Conservation (phyloP, 805 yeast genomes). For the Trichomonascus vanleenenianus region DNA sequence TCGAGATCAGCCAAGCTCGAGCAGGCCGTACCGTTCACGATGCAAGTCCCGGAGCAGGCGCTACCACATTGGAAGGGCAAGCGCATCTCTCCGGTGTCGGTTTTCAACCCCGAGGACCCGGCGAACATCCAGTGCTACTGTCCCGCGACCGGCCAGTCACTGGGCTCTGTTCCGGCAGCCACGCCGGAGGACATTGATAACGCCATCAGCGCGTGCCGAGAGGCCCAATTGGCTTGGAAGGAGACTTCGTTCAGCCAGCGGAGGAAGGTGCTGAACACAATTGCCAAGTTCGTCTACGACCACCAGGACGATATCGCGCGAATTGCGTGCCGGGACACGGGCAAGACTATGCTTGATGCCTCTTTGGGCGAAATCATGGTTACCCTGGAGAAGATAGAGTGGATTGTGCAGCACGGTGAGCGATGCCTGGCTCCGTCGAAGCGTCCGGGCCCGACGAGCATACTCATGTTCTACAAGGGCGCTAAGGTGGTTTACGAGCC, state of each 20-base stretch:
- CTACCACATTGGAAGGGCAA: slow-evolving; percentile 90
- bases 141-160: slow-evolving; percentile 90
- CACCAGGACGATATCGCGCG: slow-evolving; percentile 84
- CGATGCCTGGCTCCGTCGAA: slow-evolving; percentile 56
- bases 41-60: slow-evolving; percentile 62
- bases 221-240: slow-evolving; percentile 48
- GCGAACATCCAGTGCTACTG: slow-evolving; percentile 73
- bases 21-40: slow-evolving; percentile 3
- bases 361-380: slow-evolving; percentile 87
- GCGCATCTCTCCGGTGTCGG: slow-evolving; percentile 56
- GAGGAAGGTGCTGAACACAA: slow-evolving; percentile 60
- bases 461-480: slow-evolving; percentile 80
- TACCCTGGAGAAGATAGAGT: slow-evolving; percentile 83
- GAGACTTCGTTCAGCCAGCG: slow-evolving; percentile 56
- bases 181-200: slow-evolving; percentile 64
- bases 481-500: slow-evolving; percentile 96
- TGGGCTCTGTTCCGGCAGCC: slow-evolving; percentile 64
- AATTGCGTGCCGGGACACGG: slow-evolving; percentile 93
- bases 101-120: slow-evolving; percentile 55
- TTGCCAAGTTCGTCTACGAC: slow-evolving; percentile 61
- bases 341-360: slow-evolving; percentile 93
- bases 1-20: neutral
- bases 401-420: slow-evolving; percentile 85
- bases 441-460: slow-evolving; percentile 81
- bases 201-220: slow-evolving; percentile 44